Conservation (phyloP, 352 stramenopile species). For the Blastocystis sp. region DNA sequence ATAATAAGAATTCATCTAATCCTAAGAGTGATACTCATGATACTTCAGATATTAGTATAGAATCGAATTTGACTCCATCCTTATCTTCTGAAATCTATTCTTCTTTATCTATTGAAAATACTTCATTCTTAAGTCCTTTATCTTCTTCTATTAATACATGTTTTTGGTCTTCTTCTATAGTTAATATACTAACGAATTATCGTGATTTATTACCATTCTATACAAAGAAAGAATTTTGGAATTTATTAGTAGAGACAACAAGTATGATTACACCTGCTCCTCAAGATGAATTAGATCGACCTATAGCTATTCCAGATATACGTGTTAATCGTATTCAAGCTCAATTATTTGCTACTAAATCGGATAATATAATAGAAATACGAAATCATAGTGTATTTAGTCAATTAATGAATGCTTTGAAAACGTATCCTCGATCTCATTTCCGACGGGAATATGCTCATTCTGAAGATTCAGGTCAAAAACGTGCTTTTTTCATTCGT, state of each 20-base stretch:
- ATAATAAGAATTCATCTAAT: too few relatives aligned
- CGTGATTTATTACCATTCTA: constrained; percentile 7
- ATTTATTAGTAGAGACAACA: not conserved
- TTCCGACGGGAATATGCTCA: constrained; percentile 23
- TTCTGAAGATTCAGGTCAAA: constrained; percentile 31
- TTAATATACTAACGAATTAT: too few relatives aligned
- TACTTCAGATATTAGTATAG: too few relatives aligned
- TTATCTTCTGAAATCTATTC: too few relatives aligned
- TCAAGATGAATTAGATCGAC: constrained; percentile 1
- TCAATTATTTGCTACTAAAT: not conserved
- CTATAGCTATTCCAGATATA: constrained; percentile 21
- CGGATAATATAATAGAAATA: not conserved
- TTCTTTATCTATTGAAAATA: too few relatives aligned
- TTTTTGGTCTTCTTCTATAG: too few relatives aligned
- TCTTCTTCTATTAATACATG: too few relatives aligned
- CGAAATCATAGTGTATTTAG: constrained; percentile 2
- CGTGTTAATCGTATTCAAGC: constrained; percentile 12
- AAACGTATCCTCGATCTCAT: not conserved
- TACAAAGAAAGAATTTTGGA: constrained; percentile 14
- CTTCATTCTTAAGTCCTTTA: too few relatives aligned
- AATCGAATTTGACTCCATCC: too few relatives aligned
- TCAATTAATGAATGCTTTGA: constrained; percentile 8
- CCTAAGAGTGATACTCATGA: too few relatives aligned
- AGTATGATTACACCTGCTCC: not conserved
- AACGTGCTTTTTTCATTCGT: constrained; percentile 27